Evolutionary conservation across 75 land plant species (phyloP).

Genomic region (Selaginella moellendorffii): DNA sequence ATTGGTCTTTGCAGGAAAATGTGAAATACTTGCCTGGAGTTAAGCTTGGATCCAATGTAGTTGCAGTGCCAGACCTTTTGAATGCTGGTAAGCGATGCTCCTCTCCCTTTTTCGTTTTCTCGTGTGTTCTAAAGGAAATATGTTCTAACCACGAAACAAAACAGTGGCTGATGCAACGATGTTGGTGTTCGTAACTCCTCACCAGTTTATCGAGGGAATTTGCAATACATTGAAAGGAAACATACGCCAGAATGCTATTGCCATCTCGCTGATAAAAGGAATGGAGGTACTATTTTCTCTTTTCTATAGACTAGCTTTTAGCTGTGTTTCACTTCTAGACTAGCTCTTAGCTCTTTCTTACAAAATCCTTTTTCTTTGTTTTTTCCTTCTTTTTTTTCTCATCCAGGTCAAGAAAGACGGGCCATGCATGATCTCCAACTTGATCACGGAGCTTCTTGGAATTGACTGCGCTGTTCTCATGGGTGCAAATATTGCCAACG

Average conservation of each 20-base stretch:
- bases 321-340: no score
- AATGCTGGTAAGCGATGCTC: no score
- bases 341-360: no score
- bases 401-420: slow-evolving; percentile 58
- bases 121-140: no score
- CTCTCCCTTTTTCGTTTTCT: no score
- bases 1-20: slow-evolving; percentile 48
- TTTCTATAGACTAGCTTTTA: no score
- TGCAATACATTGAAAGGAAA: slow-evolving; percentile 66
- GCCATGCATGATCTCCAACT: slow-evolving; percentile 59
- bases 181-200: slow-evolving; percentile 83
- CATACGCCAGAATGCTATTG: slow-evolving; percentile 38
- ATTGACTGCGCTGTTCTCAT: slow-evolving; percentile 76
- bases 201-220: slow-evolving; percentile 65
- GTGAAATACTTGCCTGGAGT: slow-evolving; percentile 81
- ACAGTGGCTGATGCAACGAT: slow-evolving; percentile 77
- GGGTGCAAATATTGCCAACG: slow-evolving; percentile 92
- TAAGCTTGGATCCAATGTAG: slow-evolving; percentile 71
- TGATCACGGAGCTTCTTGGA: slow-evolving; percentile 49
- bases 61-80: slow-evolving; percentile 68
- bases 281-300: no score
- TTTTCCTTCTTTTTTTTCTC: no score
- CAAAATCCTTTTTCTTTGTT: no score
- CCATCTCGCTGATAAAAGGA: slow-evolving; percentile 83
- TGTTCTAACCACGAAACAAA: no score